Evolutionary conservation across 2,329 filamentous ascomycete genomes (phyloP).

Genomic region (Aspergillus jensenii): DNA sequence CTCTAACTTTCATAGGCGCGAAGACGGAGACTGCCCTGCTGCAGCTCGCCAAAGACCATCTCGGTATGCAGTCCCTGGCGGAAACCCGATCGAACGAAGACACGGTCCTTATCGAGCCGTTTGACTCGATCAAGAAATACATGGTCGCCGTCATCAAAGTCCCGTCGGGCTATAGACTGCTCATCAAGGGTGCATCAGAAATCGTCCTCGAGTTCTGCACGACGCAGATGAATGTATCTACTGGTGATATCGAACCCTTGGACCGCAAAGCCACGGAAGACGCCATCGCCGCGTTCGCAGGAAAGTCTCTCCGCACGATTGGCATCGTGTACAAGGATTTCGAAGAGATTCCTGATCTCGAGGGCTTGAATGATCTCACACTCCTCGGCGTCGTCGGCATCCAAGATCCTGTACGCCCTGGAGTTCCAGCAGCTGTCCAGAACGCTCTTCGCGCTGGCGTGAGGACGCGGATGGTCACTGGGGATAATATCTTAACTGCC

Average conservation of each 20-base stretch:
- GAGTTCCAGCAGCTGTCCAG: constrained; percentile 70
- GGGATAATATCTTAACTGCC: constrained; percentile 77
- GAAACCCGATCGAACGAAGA: constrained; percentile 64
- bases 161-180: constrained; percentile 51
- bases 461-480: constrained; percentile 81
- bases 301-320: constrained; percentile 78
- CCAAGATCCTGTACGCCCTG: constrained; percentile 74
- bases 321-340: constrained; percentile 83
- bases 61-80: constrained; percentile 63
- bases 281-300: constrained; percentile 76
- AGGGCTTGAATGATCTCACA: constrained; percentile 58
- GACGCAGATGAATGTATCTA: too few relatives aligned
- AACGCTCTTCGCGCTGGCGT: constrained; percentile 75
- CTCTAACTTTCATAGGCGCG: constrained; percentile 67
- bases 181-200: constrained; percentile 55
- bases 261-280: constrained; percentile 36
- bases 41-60: constrained; percentile 63
- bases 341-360: constrained; percentile 66
- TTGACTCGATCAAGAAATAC: constrained; percentile 67
- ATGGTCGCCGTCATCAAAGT: constrained; percentile 65
- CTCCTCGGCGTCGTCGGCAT: constrained; percentile 71
- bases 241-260: too few relatives aligned
- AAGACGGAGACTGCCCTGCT: constrained; percentile 77
- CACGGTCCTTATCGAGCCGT: constrained; percentile 54
- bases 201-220: constrained; percentile 37